Evolutionary conservation across 2,329 filamentous ascomycete species (phyloP), one percentile per base, ranked within the genome.

Genomic region (Blumeria hordei): DNA sequence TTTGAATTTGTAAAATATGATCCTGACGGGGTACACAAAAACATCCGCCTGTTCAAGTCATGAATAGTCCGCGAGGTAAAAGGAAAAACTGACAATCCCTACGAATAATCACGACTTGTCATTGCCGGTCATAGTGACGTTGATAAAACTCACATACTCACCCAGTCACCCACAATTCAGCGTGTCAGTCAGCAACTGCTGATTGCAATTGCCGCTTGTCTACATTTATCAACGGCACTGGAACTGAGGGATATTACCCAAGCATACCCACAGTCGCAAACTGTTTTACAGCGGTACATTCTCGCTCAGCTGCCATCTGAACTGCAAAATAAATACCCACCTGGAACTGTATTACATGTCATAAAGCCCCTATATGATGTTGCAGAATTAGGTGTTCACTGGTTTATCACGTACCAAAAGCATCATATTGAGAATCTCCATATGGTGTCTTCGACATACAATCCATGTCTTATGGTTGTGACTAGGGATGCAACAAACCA

Each of bases 401-500:
- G 47, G 47, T 51, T 51, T 18, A 35, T 33, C 16, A 35, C 47
- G 11, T 51, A 51, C 18, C 47, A 51, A 36, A 51, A 34, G 28
- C 47, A 51, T 18, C 47, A 51, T 10, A 51, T 51, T 14, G n/a
- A 51, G 4, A 51, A 51, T 10, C 32, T 51, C 32, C 34, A 51
- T n/a, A 51, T 51, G 44, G 6, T 47, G 6, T 10, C 44, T 21
- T 55, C 54, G 32, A 55, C 54, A 18, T 55, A 37, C 54, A 45
- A 55, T 34, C 54, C 44, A 14, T 55, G 54, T 47, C 44, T 55
- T 12, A 21, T 55, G n/a, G 10, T 47, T 28, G 9, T 28, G n/a
- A 47, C 28, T 6, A 7, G 18, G 28, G 44, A 47, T 4, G 10
- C 5, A 8, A 6, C 18, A 28, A n/a, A 47, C 44, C 12, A 35